Evolutionary conservation across 306 rosid species (phyloP), one percentile per base, ranked within the genome.

Genomic region (Cucurbita argyrosperma): DNA sequence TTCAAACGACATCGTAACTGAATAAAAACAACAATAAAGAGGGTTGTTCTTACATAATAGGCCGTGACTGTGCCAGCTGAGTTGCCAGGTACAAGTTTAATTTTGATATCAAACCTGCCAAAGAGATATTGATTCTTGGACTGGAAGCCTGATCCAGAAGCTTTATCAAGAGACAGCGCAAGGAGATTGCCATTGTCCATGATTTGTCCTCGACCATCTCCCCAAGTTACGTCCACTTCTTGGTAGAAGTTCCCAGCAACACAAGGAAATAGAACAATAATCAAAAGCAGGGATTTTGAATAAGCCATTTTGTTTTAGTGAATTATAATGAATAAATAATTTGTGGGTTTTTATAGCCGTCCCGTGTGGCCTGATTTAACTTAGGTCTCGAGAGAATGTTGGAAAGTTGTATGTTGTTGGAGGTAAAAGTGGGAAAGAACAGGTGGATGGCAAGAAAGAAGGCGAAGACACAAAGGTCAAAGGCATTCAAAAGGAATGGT

Each of bases 41-140:
- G 6, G 5, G 4, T 13, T 49, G 1, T 5, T 50, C 54, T 15
- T 50, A 90, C 92, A 35, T 87, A 90, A 60, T 68, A 90, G 51
- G 96, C 80, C 0, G 96, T 86, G 80, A 89, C 90, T 0, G 84
- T 84, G 76, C 92, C 96, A 53, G 96, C 96, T 7, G 96, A 89
- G 67, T 87, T 87, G 10, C 85, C 87, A 8, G 90, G 80, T 7
- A 90, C 90, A 16, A 90, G 92, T 77, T 87, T 90, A 65, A 85
- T 71, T 67, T 87, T 89, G 87, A 84, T 79, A 79, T 87, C 87
- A 62, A 90, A 76, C 26, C 79, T 83, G 8, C 80, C 88, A 10
- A 73, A 84, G 15, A 87, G 83, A 46, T 63, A 87, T 40, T 86
- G 78, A 35, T 83, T 83, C 69, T 80, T 86, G 57, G 96, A 86